Conservation (phyloP, 805 yeast species). For the Lipomyces yamanashiensis region DNA sequence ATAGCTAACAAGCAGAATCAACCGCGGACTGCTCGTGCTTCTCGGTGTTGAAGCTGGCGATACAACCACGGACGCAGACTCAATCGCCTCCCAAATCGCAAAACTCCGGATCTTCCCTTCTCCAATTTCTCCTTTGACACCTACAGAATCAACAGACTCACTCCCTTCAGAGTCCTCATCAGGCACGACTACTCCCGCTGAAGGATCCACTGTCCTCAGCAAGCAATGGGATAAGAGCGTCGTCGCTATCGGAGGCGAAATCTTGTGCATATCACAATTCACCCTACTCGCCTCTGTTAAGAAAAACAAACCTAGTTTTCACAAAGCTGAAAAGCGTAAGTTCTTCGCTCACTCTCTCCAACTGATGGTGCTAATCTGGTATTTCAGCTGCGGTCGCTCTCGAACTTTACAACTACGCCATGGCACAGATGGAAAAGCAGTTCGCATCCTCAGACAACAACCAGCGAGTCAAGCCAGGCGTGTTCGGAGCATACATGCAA, state of each 20-base stretch:
- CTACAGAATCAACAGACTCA: not conserved
- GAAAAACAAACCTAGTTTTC: constrained; percentile 94
- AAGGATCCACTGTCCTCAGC: constrained; percentile 3
- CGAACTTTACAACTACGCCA: constrained; percentile 53
- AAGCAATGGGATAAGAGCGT: constrained; percentile 78
- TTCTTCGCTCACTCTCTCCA: constrained; percentile 49
- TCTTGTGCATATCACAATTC: constrained; percentile 86
- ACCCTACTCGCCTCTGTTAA: constrained; percentile 83
- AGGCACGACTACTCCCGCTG: constrained; percentile 39
- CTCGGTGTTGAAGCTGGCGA: constrained; percentile 86
- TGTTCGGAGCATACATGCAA: constrained; percentile 98
- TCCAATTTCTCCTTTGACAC: constrained; percentile 46
- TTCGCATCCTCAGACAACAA: constrained; percentile 56
- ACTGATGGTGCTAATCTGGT: not conserved
- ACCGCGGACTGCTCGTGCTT: constrained; percentile 73
- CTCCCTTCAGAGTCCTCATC: not conserved
- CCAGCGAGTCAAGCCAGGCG: constrained; percentile 72
- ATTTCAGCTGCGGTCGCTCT: constrained; percentile 20
- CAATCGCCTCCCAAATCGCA: constrained; percentile 68
- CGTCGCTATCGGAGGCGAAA: constrained; percentile 68
- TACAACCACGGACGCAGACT: constrained; percentile 71
- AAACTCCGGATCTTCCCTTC: constrained; percentile 73
- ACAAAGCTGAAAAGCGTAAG: constrained; percentile 83
- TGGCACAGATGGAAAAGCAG: constrained; percentile 50
- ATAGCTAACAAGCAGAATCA: constrained; percentile 49